These are phyloP conservation scores for Elaeis guineensis DNA, from an alignment of 176 grass and related monocot genomes.

Conservation along the genomic window DNA sequence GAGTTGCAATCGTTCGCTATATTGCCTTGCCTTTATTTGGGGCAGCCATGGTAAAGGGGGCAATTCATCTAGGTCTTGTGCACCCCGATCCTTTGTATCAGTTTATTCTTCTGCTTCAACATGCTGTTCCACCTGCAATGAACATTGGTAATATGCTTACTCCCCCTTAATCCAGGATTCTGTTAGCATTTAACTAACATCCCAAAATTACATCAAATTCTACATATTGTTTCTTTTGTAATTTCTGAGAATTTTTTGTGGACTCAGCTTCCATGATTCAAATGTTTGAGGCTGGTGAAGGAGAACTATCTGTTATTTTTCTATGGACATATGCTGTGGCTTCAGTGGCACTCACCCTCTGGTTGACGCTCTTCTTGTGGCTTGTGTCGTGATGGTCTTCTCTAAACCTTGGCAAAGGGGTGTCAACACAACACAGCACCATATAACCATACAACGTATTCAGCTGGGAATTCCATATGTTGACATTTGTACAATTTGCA, in stretches of 20 bases:
- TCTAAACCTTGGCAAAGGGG: too few species aligned
- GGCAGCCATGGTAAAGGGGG: constrained; percentile 44
- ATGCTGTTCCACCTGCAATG: constrained; percentile 80
- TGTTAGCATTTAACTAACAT: too few species aligned
- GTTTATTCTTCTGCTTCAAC: constrained; percentile 80
- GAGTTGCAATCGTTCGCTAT: constrained; percentile 51
- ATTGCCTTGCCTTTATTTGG: constrained; percentile 51
- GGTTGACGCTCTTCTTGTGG: constrained; percentile 91
- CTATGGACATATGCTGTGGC: constrained; percentile 69
- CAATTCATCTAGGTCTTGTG: constrained; percentile 44
- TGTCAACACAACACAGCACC: too few species aligned
- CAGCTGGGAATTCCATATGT: too few species aligned
- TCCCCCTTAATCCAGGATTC: too few species aligned
- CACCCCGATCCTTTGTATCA: constrained; percentile 64
- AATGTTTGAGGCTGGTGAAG: constrained; percentile 65
- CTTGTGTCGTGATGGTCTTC: constrained; percentile 17
- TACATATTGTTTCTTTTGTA: too few species aligned
- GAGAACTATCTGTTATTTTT: constrained; percentile 84
- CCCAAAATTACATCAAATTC: too few species aligned
- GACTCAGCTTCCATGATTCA: constrained; percentile 62
- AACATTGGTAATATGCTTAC: constrained; percentile 46
- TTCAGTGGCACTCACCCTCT: constrained; percentile 59
- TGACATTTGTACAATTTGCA: too few species aligned
- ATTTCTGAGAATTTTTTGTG: too few species aligned
- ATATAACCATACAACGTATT: too few species aligned